These are phyloP conservation scores for Jacaranda copaia DNA, from an alignment of 257 asterid species.

Conservation along the genomic window DNA sequence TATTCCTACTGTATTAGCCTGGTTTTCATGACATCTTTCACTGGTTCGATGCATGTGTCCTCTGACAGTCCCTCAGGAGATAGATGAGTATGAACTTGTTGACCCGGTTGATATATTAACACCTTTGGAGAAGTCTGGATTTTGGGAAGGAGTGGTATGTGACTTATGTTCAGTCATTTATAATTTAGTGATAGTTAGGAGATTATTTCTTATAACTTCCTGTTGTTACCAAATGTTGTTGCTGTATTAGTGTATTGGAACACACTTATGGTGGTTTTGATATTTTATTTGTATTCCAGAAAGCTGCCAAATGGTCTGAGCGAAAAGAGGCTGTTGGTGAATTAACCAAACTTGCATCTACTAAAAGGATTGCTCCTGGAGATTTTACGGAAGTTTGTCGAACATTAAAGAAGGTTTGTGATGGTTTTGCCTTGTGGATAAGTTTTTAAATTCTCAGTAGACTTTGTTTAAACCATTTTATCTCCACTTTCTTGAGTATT, in stretches of 20 bases:
- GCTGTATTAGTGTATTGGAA: slow-evolving; percentile 18
- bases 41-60: slow-evolving; percentile 45
- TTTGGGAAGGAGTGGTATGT: slow-evolving; percentile 99
- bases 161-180: slow-evolving; percentile 30
- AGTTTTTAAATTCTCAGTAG: slow-evolving; percentile 5
- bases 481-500: not conserved
- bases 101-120: slow-evolving; percentile 97
- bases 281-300: slow-evolving; percentile 57
- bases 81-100: slow-evolving; percentile 97
- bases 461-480: slow-evolving; percentile 3
- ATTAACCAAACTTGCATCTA: slow-evolving; percentile 95
- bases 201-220: slow-evolving; percentile 21
- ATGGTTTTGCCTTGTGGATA: slow-evolving; percentile 11
- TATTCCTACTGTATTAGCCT: slow-evolving; percentile 26
- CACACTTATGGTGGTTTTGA: slow-evolving; percentile 27
- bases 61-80: slow-evolving; percentile 86
- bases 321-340: slow-evolving; percentile 98
- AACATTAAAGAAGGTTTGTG: slow-evolving; percentile 83
- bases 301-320: slow-evolving; percentile 99
- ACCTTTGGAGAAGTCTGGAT: slow-evolving; percentile 96
- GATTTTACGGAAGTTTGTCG: slow-evolving; percentile 96
- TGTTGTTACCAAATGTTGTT: not conserved
- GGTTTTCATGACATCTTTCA: slow-evolving; percentile 26
- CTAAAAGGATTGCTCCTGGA: slow-evolving; percentile 95
- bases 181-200: slow-evolving; percentile 7